These are phyloP conservation scores for Astraeus odoratus DNA, from an alignment of 768 basidiomycete species.

Conservation along the genomic window DNA sequence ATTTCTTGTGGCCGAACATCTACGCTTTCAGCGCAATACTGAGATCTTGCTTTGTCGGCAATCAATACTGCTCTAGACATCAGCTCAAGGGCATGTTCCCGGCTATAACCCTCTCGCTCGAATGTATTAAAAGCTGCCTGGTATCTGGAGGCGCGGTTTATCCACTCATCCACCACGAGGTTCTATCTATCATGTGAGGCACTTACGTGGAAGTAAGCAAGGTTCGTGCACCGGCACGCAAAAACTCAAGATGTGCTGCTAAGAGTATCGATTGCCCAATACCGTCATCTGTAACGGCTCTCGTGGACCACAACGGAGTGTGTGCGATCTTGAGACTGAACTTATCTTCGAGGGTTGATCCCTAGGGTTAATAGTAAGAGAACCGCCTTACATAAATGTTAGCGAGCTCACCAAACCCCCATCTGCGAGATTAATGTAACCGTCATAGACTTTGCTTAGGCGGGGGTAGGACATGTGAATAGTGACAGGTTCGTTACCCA, in stretches of 20 bases:
- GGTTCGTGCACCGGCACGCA: slow-evolving; percentile 58
- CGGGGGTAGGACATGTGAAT: not conserved
- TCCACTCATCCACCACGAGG: not conserved
- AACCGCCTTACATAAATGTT: not conserved
- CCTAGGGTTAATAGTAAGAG: slow-evolving; percentile 33
- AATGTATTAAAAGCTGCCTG: slow-evolving; percentile 57
- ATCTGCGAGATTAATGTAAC: slow-evolving; percentile 29
- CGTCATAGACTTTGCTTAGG: slow-evolving; percentile 10
- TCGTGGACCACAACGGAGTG: slow-evolving; percentile 67
- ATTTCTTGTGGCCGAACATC: slow-evolving; percentile 18
- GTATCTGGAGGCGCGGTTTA: too few relatives aligned
- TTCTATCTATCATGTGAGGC: not conserved
- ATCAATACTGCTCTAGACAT: slow-evolving; percentile 50
- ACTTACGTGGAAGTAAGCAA: slow-evolving; percentile 65
- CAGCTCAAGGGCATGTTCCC: slow-evolving; percentile 34
- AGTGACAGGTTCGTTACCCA: too few relatives aligned
- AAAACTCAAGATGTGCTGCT: slow-evolving; percentile 54
- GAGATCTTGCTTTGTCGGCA: slow-evolving; percentile 39
- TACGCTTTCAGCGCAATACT: slow-evolving; percentile 25
- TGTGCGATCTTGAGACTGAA: slow-evolving; percentile 42
- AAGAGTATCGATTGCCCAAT: slow-evolving; percentile 30
- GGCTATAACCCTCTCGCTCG: slow-evolving; percentile 41
- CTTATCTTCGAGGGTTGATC: slow-evolving; percentile 51
- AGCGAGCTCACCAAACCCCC: slow-evolving; percentile 40
- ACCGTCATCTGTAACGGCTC: slow-evolving; percentile 47